Percentiles rank a stretch among this genome's conserved stretches.
Conservation (phyloP, 495 filamentous ascomycete genomes). For the Lindgomyces ingoldianus region DNA sequence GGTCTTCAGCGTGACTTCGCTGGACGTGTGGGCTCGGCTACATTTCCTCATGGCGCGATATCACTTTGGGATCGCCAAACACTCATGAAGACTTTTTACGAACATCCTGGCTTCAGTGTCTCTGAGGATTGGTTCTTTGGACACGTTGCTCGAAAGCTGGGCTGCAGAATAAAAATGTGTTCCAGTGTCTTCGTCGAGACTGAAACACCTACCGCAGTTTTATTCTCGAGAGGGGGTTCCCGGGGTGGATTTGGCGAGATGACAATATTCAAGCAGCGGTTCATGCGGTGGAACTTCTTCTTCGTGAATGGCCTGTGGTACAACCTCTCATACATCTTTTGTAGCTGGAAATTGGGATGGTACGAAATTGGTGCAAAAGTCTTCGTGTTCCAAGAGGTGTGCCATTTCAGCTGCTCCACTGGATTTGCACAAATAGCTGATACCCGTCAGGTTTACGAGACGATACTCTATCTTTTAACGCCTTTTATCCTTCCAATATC, state of each 20-base stretch:
- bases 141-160: conserved; percentile 49
- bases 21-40: conserved; percentile 48
- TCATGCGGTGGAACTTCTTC: conserved; percentile 57
- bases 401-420: not conserved
- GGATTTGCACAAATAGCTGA: not conserved
- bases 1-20: conserved; percentile 50
- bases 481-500: conserved; percentile 54
- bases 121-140: conserved; percentile 55
- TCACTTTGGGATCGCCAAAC: conserved; percentile 51
- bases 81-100: conserved; percentile 48
- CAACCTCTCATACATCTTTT: conserved; percentile 51
- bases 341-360: conserved; percentile 52
- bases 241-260: conserved; percentile 56
- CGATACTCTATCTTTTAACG: conserved; percentile 50
- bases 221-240: conserved; percentile 45
- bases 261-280: conserved; percentile 54
- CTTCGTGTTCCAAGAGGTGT: conserved; percentile 39
- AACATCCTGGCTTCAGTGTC: conserved; percentile 51
- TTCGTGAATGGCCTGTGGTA: conserved; percentile 53
- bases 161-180: conserved; percentile 54
- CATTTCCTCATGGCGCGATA: conserved; percentile 51
- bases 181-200: conserved; percentile 54
- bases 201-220: conserved; percentile 49
- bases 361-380: conserved; percentile 54
- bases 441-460: conserved; percentile 47